Base-by-base conservation (phyloP, 176 grass and related monocot species). In the Aegilops umbellulata region DNA sequence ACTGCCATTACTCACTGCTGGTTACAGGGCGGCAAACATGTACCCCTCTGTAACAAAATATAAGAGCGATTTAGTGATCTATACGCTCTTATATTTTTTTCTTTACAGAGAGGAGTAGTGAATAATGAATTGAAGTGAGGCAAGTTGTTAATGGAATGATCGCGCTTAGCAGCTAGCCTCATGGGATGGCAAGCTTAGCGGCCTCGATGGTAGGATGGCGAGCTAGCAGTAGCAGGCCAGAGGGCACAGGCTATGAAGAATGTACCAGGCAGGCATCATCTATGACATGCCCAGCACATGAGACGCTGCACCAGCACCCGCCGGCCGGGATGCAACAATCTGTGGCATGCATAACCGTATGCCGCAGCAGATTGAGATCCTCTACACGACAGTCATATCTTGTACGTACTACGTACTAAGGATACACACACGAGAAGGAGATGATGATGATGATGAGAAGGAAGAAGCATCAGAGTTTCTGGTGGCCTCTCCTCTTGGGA, bases 221-320 rank as follows among this genome's bases (percentile, higher is more conserved):
- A 17, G 49, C 49, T 51, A 46, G 42, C 12, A 46, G 42, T 15
- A 20, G 53, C 14, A 20, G 53, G 53, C 17, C 19, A 74, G 44
- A 65, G 65, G 71, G 31, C 55, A 72, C 71, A 53, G 39, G 17
- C 80, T 55, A 72, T 72, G 78, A 76, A 60, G 75, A 78, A 65
- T 24, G 60, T 78, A 86, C 41, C 3, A 46, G 42, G 44, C 41
- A 46, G 42, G 44, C 51, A 16, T 51, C 53, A 3, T 51, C 23
- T 58, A 42, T 83, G 80, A 74, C 80, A 86, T 83, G 84, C 10
- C 19, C 38, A 51, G 79, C 84, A 90, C 65, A 87, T 83, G 65
- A 90, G 70, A 44, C 41, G n/a, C 66, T 55, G 42, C 51, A n/a
- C 30, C 60, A 53, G 16, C 49, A 16, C 30, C 60, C 11, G 44